Conservation (phyloP, 768 basidiomycete genomes). For the Tricholoma matsutake region DNA sequence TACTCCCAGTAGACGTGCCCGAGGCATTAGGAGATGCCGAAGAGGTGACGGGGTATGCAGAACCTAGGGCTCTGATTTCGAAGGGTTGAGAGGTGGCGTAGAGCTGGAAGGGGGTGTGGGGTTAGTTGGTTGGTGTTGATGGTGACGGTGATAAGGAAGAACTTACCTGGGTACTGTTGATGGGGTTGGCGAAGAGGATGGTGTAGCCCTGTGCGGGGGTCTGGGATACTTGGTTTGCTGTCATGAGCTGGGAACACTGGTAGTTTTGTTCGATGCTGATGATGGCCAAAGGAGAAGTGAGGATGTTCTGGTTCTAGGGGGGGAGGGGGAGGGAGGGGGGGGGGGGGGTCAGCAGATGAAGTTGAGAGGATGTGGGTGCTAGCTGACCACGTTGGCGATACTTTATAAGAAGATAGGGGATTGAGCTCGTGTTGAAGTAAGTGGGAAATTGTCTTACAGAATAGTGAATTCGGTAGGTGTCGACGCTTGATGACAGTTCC, state of each 20-base stretch:
- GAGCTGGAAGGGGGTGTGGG: slow-evolving; percentile 35
- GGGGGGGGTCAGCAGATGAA: not conserved
- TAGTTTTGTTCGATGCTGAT: slow-evolving; percentile 52
- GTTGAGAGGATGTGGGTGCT: not conserved
- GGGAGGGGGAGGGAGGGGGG: not conserved
- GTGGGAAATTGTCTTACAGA: slow-evolving; percentile 36
- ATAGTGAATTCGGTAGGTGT: slow-evolving; percentile 43
- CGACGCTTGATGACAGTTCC: slow-evolving; percentile 49
- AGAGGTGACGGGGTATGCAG: slow-evolving; percentile 16
- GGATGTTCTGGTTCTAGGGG: slow-evolving; percentile 31
- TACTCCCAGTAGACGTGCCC: not conserved
- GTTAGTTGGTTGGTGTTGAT: not conserved
- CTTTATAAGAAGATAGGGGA: slow-evolving; percentile 24
- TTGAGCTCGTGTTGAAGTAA: not conserved
- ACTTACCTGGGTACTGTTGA: slow-evolving; percentile 54
- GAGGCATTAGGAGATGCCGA: not conserved
- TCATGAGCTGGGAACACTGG: slow-evolving; percentile 56
- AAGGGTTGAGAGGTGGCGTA: slow-evolving; percentile 55
- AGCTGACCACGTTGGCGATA: slow-evolving; percentile 36
- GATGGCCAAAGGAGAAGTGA: slow-evolving; percentile 40
- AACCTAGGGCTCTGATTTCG: slow-evolving; percentile 37
- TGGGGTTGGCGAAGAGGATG: slow-evolving; percentile 44
- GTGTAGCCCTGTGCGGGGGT: slow-evolving; percentile 45
- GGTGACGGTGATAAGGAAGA: not conserved
- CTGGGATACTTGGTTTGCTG: slow-evolving; percentile 40